These are phyloP conservation scores for Pinus taeda DNA, from an alignment of 75 land plant species.

Conservation along the genomic window DNA sequence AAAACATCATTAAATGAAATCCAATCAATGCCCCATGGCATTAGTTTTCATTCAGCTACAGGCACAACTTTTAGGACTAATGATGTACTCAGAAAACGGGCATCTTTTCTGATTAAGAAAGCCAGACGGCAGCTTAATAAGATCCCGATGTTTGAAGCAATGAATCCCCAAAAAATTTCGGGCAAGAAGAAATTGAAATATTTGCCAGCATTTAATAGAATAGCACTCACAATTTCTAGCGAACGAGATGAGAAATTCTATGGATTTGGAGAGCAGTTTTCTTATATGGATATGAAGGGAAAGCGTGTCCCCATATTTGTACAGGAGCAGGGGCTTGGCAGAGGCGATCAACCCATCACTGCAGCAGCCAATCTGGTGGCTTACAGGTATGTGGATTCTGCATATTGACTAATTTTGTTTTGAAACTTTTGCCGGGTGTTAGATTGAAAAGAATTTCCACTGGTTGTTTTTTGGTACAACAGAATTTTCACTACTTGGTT, in stretches of 20 bases:
- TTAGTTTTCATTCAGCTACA: too few species aligned
- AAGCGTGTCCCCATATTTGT: conserved; percentile 87
- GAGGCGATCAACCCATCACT: conserved; percentile 97
- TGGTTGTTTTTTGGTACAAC: too few species aligned
- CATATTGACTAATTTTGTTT: neutral
- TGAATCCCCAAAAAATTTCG: neutral
- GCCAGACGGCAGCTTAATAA: neutral
- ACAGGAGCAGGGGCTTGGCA: conserved; percentile 95
- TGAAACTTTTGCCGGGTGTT: neutral
- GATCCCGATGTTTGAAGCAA: conserved; percentile 16
- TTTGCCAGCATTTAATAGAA: conserved; percentile 46
- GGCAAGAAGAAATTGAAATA: conserved; percentile 8
- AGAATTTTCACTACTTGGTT: too few species aligned
- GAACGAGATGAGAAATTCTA: conserved; percentile 68
- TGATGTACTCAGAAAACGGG: neutral
- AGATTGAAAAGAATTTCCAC: too few species aligned
- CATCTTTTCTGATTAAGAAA: neutral
- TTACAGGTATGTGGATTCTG: conserved; percentile 53
- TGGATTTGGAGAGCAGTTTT: conserved; percentile 97
- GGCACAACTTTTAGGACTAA: too few species aligned
- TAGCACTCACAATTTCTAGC: conserved; percentile 61
- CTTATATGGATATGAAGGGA: conserved; percentile 84
- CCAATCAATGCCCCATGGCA: too few species aligned
- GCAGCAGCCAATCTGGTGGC: conserved; percentile 84
- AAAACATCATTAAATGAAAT: too few species aligned